A percentile compares a stretch with the other conserved stretches of the same genome.
phyloP scores from a whole-genome alignment of 306 rosid genomes.

The Citrullus mucosospermus region DNA sequence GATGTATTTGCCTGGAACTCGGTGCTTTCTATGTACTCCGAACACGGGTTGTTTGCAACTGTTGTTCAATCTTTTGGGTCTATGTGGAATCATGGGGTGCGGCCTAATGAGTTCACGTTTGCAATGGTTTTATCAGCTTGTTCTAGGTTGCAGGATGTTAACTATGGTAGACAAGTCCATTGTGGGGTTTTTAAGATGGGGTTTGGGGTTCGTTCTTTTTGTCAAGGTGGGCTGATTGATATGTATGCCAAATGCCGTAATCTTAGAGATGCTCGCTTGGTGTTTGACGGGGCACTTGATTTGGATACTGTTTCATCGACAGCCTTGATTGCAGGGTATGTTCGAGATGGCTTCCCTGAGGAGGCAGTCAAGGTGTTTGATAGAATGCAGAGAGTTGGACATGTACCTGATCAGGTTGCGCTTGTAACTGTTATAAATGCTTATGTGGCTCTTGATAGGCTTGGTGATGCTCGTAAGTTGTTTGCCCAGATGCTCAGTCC shows the following conservation, averaged over 20 bases:
- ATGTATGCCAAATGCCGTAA: constrained; percentile 47
- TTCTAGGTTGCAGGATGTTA: constrained; percentile 31
- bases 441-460: constrained; percentile 25
- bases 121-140: constrained; percentile 46
- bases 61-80: constrained; percentile 23
- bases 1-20: constrained; percentile 58
- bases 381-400: constrained; percentile 14
- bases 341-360: constrained; percentile 31
- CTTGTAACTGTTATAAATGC: constrained; percentile 34
- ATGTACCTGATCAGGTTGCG: constrained; percentile 41
- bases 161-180: constrained; percentile 47
- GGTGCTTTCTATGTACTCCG: constrained; percentile 39
- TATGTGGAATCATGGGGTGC: constrained; percentile 18
- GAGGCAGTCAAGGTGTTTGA: constrained; percentile 35
- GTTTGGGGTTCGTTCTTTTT: constrained; percentile 23
- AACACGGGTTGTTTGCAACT: constrained; percentile 17
- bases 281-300: constrained; percentile 24
- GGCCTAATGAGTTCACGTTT: constrained; percentile 42
- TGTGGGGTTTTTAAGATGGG: constrained; percentile 35
- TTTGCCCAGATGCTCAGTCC: constrained; percentile 33
- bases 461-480: constrained; percentile 12
- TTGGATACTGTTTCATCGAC: constrained; percentile 21
- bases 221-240: constrained; percentile 50
- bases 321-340: constrained; percentile 50
- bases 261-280: constrained; percentile 30